These are phyloP conservation scores for Penicillium sp. DNA, from an alignment of 2,329 filamentous ascomycete species.

Conservation along the genomic window DNA sequence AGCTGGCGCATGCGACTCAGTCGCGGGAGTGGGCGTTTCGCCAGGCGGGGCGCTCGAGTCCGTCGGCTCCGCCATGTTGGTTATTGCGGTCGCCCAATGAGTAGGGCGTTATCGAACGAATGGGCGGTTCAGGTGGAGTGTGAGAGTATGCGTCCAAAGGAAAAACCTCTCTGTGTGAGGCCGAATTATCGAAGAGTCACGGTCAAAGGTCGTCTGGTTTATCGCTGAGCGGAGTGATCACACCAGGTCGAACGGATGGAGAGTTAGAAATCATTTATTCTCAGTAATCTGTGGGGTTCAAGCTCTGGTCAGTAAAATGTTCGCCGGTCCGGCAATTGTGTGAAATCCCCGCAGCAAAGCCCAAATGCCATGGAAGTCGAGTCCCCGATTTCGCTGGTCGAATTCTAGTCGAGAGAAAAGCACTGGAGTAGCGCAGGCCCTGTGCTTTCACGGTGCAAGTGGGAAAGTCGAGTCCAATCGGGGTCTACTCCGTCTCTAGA, in stretches of 20 bases:
- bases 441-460: neutral
- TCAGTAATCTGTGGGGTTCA: slow-evolving; percentile 14
- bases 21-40: slow-evolving; percentile 16
- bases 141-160: neutral
- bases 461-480: slow-evolving; percentile 2
- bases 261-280: slow-evolving; percentile 30
- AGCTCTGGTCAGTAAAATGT: slow-evolving; percentile 15
- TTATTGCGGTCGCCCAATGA: slow-evolving; percentile 10
- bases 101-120: slow-evolving; percentile 4
- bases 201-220: slow-evolving; percentile 26
- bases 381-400: neutral
- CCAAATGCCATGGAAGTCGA: neutral
- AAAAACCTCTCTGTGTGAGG: neutral
- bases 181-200: slow-evolving; percentile 8
- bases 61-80: slow-evolving; percentile 24
- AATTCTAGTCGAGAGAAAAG: neutral
- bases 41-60: slow-evolving; percentile 21
- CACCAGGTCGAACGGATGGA: slow-evolving; percentile 24
- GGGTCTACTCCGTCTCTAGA: neutral
- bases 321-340: neutral
- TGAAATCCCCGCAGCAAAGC: neutral
- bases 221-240: slow-evolving; percentile 24
- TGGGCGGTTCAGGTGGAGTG: neutral
- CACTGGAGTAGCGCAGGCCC: slow-evolving; percentile 5
- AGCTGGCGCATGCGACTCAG: slow-evolving; percentile 20